These are phyloP conservation scores for Comarum palustre DNA, from an alignment of 306 rosid genomes.

Conservation along the genomic window DNA sequence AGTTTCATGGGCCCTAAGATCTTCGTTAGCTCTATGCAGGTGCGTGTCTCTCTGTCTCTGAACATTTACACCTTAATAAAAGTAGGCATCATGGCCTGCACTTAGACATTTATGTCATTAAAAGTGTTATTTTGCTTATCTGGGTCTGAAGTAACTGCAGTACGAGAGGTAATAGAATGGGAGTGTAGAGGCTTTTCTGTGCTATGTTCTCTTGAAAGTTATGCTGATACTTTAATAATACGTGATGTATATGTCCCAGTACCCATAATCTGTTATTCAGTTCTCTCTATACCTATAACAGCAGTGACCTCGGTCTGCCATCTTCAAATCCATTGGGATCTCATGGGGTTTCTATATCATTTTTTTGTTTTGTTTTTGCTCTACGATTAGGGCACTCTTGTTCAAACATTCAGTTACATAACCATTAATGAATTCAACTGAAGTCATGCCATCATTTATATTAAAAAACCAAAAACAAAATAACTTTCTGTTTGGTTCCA, in stretches of 20 bases:
- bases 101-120: neutral
- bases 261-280: neutral
- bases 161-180: neutral
- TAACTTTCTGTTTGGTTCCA: no score
- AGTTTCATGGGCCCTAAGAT: conserved; percentile 73
- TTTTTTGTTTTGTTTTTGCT: neutral
- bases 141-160: neutral
- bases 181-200: neutral
- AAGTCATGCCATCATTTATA: neutral
- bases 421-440: neutral
- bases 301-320: neutral
- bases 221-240: neutral
- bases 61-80: neutral
- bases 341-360: neutral
- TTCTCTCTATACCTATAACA: neutral
- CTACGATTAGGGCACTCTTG: neutral
- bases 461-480: no score
- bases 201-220: neutral
- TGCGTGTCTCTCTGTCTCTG: conserved; percentile 20
- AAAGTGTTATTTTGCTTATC: neutral
- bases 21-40: conserved; percentile 66
- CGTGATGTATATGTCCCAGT: neutral
- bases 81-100: neutral
- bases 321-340: conserved; percentile 2
- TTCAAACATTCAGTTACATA: neutral